A percentile compares a stretch with the other conserved stretches of the same genome.
Conservation (phyloP, 1,284 basidiomycete genomes). For the Sporisorium exsertum region DNA sequence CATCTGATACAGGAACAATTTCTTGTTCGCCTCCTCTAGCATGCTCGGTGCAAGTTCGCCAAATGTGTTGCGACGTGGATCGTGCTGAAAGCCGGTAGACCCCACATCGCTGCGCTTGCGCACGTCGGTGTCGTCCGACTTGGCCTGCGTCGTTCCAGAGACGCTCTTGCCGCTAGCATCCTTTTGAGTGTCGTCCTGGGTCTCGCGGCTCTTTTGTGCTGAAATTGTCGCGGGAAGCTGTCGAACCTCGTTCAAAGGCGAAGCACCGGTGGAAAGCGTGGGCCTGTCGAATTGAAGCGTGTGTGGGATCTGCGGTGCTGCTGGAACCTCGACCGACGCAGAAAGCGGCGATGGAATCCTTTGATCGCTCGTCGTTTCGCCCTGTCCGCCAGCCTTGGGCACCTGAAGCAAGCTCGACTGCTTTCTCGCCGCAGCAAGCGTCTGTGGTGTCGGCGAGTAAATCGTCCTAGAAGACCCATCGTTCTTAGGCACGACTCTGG, state of each 20-base stretch:
- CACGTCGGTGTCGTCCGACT: constrained; percentile 39
- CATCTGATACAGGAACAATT: constrained; percentile 38
- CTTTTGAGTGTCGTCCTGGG: not conserved
- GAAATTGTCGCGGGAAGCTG: not conserved
- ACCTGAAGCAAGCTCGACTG: constrained; percentile 24
- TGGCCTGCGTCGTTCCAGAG: constrained; percentile 24
- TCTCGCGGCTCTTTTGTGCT: not conserved
- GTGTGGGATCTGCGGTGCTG: constrained; percentile 38
- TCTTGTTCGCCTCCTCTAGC: constrained; percentile 43
- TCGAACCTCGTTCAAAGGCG: constrained; percentile 5
- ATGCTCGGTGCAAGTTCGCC: constrained; percentile 32
- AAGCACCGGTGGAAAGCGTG: constrained; percentile 15
- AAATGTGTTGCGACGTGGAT: constrained; percentile 37
- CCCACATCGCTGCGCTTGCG: constrained; percentile 16
- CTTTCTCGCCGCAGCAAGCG: constrained; percentile 33
- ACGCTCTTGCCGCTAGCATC: constrained; percentile 16
- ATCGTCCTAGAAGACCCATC: constrained; percentile 46
- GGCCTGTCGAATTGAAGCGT: constrained; percentile 29
- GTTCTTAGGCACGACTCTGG: constrained; percentile 26
- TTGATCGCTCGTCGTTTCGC: not conserved
- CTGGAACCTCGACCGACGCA: constrained; percentile 22
- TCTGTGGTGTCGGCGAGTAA: constrained; percentile 52
- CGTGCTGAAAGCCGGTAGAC: constrained; percentile 12
- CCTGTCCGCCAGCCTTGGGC: not conserved
- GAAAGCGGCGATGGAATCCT: constrained; percentile 35